A percentile compares a stretch with the other conserved stretches of the same genome.
Conservation (phyloP, 2,329 filamentous ascomycete species). For the Nemania serpens region DNA sequence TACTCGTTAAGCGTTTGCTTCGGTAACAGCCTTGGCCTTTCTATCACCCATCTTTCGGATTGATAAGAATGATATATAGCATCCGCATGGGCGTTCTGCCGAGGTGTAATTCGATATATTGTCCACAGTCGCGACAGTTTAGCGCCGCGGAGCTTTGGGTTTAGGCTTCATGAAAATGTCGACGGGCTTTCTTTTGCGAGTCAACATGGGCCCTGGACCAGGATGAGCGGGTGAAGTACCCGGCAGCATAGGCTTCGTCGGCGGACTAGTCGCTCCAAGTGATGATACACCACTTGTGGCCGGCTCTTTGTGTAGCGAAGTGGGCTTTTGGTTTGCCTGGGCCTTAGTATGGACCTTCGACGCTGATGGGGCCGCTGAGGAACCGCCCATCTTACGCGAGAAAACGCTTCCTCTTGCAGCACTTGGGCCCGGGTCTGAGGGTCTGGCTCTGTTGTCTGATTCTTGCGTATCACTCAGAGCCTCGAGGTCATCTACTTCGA, state of each 20-base stretch:
- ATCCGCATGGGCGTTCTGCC: background rate
- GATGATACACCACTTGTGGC: background rate
- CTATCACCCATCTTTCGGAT: background rate
- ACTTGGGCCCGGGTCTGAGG: background rate
- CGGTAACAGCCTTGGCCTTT: background rate
- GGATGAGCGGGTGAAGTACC: slow-evolving; percentile 10
- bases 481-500: slow-evolving; percentile 36
- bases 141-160: slow-evolving; percentile 39
- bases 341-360: slow-evolving; percentile 13
- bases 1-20: background rate
- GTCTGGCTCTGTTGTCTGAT: background rate
- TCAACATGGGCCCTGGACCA: slow-evolving; percentile 18
- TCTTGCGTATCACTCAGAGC: slow-evolving; percentile 25
- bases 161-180: slow-evolving; percentile 58
- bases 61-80: background rate
- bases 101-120: background rate
- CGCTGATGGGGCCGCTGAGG: background rate
- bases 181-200: slow-evolving; percentile 50
- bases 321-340: slow-evolving; percentile 7
- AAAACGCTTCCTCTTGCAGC: slow-evolving; percentile 10
- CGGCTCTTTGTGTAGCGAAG: background rate
- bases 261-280: slow-evolving; percentile 11
- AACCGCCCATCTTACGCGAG: slow-evolving; percentile 19
- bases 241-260: slow-evolving; percentile 10
- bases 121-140: background rate